phyloP scores from a whole-genome alignment of 2,329 filamentous ascomycete species.

The Zasmidium cellare region DNA sequence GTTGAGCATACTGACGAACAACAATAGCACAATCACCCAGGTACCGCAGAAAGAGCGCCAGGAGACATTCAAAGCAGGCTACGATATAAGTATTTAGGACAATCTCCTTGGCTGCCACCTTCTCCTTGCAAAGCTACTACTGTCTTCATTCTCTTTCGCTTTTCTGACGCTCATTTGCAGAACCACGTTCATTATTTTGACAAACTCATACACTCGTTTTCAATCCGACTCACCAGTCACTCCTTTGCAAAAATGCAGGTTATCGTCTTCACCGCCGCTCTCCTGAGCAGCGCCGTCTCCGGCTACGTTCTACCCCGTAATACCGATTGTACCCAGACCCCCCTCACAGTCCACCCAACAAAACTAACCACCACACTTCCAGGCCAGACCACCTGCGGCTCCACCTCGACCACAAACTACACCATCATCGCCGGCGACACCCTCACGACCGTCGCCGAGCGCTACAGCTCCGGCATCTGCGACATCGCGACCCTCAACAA shows the following conservation, averaged over 20 bases:
- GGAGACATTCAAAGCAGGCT: background rate
- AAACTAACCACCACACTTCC: background rate
- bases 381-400: constrained; percentile 16
- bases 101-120: background rate
- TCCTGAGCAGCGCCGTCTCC: constrained; percentile 4
- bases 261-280: constrained; percentile 3
- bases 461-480: constrained; percentile 27
- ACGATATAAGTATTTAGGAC: background rate
- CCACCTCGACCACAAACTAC: constrained; percentile 19
- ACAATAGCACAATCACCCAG: background rate
- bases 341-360: background rate
- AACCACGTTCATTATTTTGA: background rate
- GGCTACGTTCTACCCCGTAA: constrained; percentile 7
- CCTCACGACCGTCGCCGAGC: constrained; percentile 21
- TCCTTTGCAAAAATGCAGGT: constrained; percentile 2
- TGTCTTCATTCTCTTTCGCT: background rate
- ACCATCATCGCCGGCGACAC: constrained; percentile 22
- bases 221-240: background rate
- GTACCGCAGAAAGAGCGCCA: background rate
- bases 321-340: background rate
- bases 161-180: background rate
- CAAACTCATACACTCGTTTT: constrained; percentile 3
- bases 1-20: background rate
- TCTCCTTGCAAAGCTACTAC: background rate
- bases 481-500: constrained; percentile 30